Evolutionary conservation across 768 basidiomycete species (phyloP).

Genomic region (Pleurotus platypus): DNA sequence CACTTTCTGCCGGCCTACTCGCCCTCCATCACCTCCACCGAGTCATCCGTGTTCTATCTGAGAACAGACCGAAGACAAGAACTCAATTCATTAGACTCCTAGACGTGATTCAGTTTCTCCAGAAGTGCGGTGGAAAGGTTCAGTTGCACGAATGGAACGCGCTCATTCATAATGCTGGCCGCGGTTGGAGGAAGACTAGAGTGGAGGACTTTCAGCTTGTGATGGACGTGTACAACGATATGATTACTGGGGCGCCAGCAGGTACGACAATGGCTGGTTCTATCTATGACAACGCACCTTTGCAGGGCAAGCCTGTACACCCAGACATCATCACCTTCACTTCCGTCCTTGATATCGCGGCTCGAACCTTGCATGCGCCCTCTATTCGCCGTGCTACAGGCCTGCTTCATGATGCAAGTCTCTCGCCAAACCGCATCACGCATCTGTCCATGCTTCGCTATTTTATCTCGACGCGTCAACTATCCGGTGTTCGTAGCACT

Average conservation of each 20-base stretch:
- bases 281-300: constrained; percentile 1
- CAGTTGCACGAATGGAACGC: constrained; percentile 75
- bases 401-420: constrained; percentile 50
- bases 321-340: constrained; percentile 74
- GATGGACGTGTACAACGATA: constrained; percentile 58
- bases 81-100: constrained; percentile 60
- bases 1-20: constrained; percentile 21
- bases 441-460: constrained; percentile 58
- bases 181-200: constrained; percentile 58
- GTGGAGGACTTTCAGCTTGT: constrained; percentile 57
- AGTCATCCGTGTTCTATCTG: constrained; percentile 56
- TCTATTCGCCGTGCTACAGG: constrained; percentile 48
- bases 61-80: constrained; percentile 53
- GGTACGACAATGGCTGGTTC: constrained; percentile 26
- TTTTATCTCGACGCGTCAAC: constrained; percentile 42
- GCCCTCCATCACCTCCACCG: constrained; percentile 54
- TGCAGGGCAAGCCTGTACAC: constrained; percentile 15
- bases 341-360: constrained; percentile 62
- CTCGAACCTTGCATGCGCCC: constrained; percentile 38
- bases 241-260: constrained; percentile 43
- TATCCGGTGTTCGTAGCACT: constrained; percentile 53
- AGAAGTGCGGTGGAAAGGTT: constrained; percentile 48
- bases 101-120: constrained; percentile 61
- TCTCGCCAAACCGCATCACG: constrained; percentile 59
- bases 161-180: constrained; percentile 64